phyloP scores from a whole-genome alignment of 176 grass and related monocot genomes.

The Oryza glaberrima region DNA sequence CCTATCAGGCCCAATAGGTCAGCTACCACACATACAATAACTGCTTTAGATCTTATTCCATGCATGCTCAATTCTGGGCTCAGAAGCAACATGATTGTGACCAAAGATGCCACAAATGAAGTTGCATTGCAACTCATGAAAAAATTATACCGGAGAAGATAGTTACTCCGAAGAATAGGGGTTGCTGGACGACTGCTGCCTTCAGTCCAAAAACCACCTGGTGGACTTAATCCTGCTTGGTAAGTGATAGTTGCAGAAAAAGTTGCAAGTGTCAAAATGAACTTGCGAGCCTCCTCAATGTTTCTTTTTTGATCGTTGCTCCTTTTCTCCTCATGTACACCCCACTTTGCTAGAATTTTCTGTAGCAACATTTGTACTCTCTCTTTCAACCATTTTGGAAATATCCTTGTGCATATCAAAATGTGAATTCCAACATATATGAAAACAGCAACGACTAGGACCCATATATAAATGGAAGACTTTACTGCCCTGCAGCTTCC shows the following conservation, averaged over 20 bases:
- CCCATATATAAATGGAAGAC: constrained; percentile 55
- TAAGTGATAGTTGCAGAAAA: constrained; percentile 55
- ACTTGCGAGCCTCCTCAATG: constrained; percentile 46
- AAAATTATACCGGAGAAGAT: constrained; percentile 13
- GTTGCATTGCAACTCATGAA: constrained; percentile 48
- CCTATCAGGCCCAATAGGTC: constrained; percentile 32
- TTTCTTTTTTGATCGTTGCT: not conserved
- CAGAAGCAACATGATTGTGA: constrained; percentile 53
- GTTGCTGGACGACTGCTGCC: constrained; percentile 30
- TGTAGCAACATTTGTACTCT: rapidly evolving
- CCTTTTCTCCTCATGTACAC: not conserved
- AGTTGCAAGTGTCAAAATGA: constrained; percentile 49
- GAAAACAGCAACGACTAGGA: constrained; percentile 47
- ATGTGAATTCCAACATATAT: constrained; percentile 43
- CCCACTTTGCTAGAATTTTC: not conserved
- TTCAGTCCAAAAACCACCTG: constrained; percentile 58
- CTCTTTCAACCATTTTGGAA: constrained; percentile 24
- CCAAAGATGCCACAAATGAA: constrained; percentile 58
- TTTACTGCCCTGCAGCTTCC: constrained; percentile 42
- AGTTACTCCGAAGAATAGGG: constrained; percentile 32
- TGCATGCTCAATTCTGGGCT: constrained; percentile 45
- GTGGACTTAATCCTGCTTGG: constrained; percentile 55
- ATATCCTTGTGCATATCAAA: constrained; percentile 24
- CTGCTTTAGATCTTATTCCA: constrained; percentile 46
- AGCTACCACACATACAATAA: constrained; percentile 36